These are phyloP conservation scores for Pseudisothecium myosuroides DNA, from an alignment of 225 moss, liverwort and hornwort genomes.

Conservation along the genomic window DNA sequence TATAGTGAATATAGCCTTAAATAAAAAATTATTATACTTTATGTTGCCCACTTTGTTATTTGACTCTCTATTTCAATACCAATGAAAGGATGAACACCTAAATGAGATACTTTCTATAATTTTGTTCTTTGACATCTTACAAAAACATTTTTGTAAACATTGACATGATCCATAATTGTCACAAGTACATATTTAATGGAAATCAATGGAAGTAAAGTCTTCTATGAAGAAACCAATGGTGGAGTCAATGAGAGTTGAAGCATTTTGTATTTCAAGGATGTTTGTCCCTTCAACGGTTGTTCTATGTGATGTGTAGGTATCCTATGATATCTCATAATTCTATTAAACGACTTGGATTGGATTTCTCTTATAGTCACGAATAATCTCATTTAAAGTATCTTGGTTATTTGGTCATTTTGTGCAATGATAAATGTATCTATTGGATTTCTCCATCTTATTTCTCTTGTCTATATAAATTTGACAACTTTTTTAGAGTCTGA, in stretches of 20 bases:
- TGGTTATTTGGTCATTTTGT: neutral
- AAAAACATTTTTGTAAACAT: neutral
- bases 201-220: neutral
- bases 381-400: neutral
- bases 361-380: neutral
- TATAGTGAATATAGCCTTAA: neutral
- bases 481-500: neutral
- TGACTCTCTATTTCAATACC: neutral
- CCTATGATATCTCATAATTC: neutral
- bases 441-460: too few relatives aligned
- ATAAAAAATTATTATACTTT: neutral
- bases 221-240: neutral
- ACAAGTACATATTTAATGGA: neutral
- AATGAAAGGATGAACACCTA: neutral
- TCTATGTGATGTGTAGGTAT: neutral
- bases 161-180: neutral
- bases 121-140: neutral
- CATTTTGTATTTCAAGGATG: neutral
- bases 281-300: neutral
- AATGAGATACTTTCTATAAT: neutral
- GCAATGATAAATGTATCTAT: too few relatives aligned
- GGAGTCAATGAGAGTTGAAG: neutral
- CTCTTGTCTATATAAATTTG: too few relatives aligned
- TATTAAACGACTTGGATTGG: rapidly evolving
- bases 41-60: neutral